phyloP scores from a whole-genome alignment of 768 basidiomycete genomes.

The Suillus americanus region DNA sequence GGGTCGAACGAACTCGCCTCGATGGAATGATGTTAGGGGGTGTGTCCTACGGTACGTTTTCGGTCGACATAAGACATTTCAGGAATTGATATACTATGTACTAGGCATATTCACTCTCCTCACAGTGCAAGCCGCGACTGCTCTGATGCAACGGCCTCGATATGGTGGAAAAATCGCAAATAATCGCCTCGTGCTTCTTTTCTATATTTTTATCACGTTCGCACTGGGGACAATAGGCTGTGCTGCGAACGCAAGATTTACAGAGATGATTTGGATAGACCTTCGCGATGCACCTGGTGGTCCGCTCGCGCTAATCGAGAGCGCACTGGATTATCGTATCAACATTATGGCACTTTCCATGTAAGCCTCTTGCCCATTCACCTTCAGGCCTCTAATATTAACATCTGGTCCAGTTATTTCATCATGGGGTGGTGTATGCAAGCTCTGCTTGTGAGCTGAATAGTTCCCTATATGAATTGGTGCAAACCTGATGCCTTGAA shows the following conservation, averaged over 20 bases:
- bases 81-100: neutral
- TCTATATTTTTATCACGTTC: conserved; percentile 28
- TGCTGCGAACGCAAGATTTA: conserved; percentile 27
- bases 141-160: conserved; percentile 11
- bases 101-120: conserved; percentile 24
- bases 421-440: conserved; percentile 34
- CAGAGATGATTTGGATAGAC: conserved; percentile 34
- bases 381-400: neutral
- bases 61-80: neutral
- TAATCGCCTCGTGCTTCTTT: conserved; percentile 12
- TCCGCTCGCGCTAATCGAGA: conserved; percentile 16
- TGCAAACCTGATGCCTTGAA: neutral
- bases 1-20: conserved; percentile 28
- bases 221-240: conserved; percentile 27
- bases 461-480: neutral
- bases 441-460: conserved; percentile 16
- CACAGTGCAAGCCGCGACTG: conserved; percentile 17
- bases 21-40: conserved; percentile 20
- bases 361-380: conserved; percentile 8
- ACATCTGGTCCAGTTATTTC: conserved; percentile 20
- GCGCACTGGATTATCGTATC: conserved; percentile 17
- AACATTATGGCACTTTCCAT: conserved; percentile 21
- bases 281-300: conserved; percentile 19
- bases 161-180: neutral
- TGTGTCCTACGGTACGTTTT: conserved; percentile 24